Base-by-base conservation (phyloP, 805 yeast species). In the Starmerella geochares region DNA sequence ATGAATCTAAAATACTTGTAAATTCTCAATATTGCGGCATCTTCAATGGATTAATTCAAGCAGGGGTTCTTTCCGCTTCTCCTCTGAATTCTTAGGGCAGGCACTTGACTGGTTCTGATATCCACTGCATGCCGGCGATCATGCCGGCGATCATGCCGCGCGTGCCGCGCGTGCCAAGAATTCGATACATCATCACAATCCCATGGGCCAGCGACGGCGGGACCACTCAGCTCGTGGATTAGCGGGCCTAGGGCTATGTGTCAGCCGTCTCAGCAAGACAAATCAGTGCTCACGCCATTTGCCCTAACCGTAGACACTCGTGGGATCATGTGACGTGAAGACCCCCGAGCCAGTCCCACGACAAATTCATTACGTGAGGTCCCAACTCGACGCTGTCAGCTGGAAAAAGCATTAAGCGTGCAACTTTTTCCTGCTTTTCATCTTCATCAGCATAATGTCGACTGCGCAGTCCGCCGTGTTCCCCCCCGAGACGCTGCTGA, bases 401-500 rank as follows among this genome's bases (percentile, higher is more conserved):
- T 29, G 36, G 46, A 28, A 36, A 11, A 19, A 44, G 31, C 33
- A 49, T 25, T 28, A 33, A 20, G 43, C 20, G 36, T 47, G 49
- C 39, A 46, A 50, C 47, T 46, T 52, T 51, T 52, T 42, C 35
- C 33, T 27, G 44, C 33, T 36, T 42, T 39, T 36, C 48, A 28
- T 39, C 52, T 35, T 40, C 46, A 40, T 31, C 43, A 45, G 50
- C 36, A 36, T 33, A 20, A 49, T 39, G 51, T 46, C 51, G 39
- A 38, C 51, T 29, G 44, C 47, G 13, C 35, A 37, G 39, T 48
- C 56, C 55, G 55, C 58, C 54, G 58, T 60, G 49, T 63, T 66
- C 60, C 68, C 69, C 55, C 80, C 81, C 66, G 81, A 77, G 76
- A 68, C 80, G 61, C 71, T 74, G 58, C 68, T 74, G 65, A 77